These are phyloP conservation scores for Spencermartinsiella ligniputridi DNA, from an alignment of 1,139 yeast species.

Conservation along the genomic window DNA sequence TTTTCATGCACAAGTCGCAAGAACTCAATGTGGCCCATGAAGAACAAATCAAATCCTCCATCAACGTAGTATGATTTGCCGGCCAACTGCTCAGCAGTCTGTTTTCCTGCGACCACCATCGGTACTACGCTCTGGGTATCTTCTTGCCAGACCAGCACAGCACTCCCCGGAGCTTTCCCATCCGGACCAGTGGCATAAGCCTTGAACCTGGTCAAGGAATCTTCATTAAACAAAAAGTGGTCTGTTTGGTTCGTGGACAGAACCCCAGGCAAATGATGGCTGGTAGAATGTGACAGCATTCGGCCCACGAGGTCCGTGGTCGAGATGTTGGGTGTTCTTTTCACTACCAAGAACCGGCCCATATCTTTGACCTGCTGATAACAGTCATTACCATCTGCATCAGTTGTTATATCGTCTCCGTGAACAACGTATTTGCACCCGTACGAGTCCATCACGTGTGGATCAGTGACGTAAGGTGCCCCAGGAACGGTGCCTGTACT, in stretches of 20 bases:
- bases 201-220: slow-evolving; percentile 39
- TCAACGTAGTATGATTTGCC: slow-evolving; percentile 55
- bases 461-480: slow-evolving; percentile 96
- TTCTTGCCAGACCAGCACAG: slow-evolving; percentile 43
- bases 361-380: slow-evolving; percentile 76
- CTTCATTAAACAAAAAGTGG: slow-evolving; percentile 17
- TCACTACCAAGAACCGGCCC: slow-evolving; percentile 85
- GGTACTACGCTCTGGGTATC: slow-evolving; percentile 2
- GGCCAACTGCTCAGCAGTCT: slow-evolving; percentile 17
- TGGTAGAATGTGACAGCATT: slow-evolving; percentile 59
- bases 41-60: slow-evolving; percentile 89
- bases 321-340: slow-evolving; percentile 88
- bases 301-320: slow-evolving; percentile 96
- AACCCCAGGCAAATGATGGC: slow-evolving; percentile 50
- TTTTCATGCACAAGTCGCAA: slow-evolving; percentile 43
- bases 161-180: slow-evolving; percentile 59
- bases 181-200: slow-evolving; percentile 64
- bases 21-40: slow-evolving; percentile 86
- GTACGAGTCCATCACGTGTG: slow-evolving; percentile 66
- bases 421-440: slow-evolving; percentile 88
- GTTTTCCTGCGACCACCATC: slow-evolving; percentile 32
- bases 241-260: slow-evolving; percentile 24
- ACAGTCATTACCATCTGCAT: slow-evolving; percentile 91
- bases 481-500: slow-evolving; percentile 62
- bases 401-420: slow-evolving; percentile 96